These are phyloP conservation scores for Sphagnurus paluster DNA, from an alignment of 1,284 basidiomycete genomes.

Conservation along the genomic window DNA sequence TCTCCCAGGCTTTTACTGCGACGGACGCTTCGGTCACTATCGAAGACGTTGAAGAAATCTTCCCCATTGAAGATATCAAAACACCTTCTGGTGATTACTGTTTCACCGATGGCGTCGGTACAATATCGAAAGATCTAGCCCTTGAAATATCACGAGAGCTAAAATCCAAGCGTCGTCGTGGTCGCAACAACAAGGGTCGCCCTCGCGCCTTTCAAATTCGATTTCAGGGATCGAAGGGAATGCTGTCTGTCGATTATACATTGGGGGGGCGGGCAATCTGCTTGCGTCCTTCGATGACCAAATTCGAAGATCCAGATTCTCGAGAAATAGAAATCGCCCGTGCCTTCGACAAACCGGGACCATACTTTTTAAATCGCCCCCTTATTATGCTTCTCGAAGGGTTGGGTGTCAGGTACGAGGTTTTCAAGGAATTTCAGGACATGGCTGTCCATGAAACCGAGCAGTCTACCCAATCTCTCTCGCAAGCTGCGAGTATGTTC, in stretches of 20 bases:
- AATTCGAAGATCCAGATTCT: constrained; percentile 53
- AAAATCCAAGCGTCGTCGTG: constrained; percentile 36
- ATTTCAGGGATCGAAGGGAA: constrained; percentile 62
- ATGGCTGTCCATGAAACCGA: constrained; percentile 49
- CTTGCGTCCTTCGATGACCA: constrained; percentile 61
- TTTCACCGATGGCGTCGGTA: constrained; percentile 74
- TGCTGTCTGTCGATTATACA: constrained; percentile 56
- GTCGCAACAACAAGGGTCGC: constrained; percentile 33
- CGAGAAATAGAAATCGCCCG: constrained; percentile 61
- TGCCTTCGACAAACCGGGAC: constrained; percentile 59
- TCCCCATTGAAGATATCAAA: constrained; percentile 45
- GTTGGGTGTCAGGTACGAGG: constrained; percentile 49
- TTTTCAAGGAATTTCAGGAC: constrained; percentile 58
- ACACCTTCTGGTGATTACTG: constrained; percentile 34
- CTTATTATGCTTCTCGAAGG: constrained; percentile 69
- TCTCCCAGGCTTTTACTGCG: constrained; percentile 73
- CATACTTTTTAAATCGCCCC: constrained; percentile 65
- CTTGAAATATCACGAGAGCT: constrained; percentile 49
- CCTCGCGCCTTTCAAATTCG: constrained; percentile 61
- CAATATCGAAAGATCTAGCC: constrained; percentile 60
- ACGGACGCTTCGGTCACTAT: constrained; percentile 60
- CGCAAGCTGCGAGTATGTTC: constrained; percentile 47
- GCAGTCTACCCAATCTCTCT: constrained; percentile 41
- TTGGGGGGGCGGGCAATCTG: constrained; percentile 46
- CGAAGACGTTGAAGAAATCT: constrained; percentile 52